Conservation (phyloP, 1,284 basidiomycete genomes). For the Apiotrichum porosum region DNA sequence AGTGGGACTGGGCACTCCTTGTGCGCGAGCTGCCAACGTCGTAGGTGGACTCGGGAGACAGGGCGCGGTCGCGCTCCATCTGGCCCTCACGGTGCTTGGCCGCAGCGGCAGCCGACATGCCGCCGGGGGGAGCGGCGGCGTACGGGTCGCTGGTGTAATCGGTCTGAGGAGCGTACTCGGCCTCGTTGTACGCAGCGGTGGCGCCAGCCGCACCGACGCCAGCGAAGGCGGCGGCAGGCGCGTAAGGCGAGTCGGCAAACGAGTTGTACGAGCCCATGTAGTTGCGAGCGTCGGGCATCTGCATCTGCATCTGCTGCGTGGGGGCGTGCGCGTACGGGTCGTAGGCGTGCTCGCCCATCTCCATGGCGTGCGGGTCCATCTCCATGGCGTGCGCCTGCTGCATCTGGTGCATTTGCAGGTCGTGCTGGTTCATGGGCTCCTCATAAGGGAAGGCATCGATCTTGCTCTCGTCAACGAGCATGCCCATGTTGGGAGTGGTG, state of each 20-base stretch:
- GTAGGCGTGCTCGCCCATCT: background rate
- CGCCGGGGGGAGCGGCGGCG: background rate
- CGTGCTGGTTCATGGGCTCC: background rate
- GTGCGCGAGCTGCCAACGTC: background rate
- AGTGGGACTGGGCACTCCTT: background rate
- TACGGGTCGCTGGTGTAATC: conserved; percentile 18
- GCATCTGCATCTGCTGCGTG: conserved; percentile 20
- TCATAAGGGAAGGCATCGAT: conserved; percentile 24
- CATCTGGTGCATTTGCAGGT: too few species aligned
- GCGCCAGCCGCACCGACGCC: conserved; percentile 21
- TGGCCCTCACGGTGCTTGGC: conserved; percentile 39
- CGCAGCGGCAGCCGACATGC: conserved; percentile 22
- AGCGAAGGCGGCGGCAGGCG: conserved; percentile 27
- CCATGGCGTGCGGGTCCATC: background rate
- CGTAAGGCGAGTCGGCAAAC: background rate
- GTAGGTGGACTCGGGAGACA: background rate
- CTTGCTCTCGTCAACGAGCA: conserved; percentile 10
- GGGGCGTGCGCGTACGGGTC: conserved; percentile 7
- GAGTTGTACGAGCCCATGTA: conserved; percentile 19
- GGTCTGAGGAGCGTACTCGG: background rate
- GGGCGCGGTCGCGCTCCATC: conserved; percentile 20
- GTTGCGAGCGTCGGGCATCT: conserved; percentile 42
- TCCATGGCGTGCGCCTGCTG: too few species aligned
- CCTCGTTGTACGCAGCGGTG: conserved; percentile 3
- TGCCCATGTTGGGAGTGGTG: conserved; percentile 27